Conservation (phyloP, 108 stramenopile species). For the Halocafeteria seosinensis region DNA sequence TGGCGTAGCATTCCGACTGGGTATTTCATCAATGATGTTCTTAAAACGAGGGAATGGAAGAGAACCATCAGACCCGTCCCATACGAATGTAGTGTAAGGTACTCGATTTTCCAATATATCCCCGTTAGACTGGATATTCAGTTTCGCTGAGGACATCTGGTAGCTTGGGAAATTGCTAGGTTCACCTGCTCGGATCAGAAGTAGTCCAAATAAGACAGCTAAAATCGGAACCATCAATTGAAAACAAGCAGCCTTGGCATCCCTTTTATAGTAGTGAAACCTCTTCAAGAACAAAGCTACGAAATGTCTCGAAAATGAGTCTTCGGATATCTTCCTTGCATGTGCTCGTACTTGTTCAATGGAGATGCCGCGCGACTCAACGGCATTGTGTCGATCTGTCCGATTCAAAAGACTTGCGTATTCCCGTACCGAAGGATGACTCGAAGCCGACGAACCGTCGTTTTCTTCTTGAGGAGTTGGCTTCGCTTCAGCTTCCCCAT, state of each 20-base stretch:
- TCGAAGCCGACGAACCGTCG: no score
- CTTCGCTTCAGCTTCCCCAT: no score
- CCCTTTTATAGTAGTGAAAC: slow-evolving; percentile 20
- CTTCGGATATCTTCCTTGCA: not conserved
- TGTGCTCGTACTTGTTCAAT: no score
- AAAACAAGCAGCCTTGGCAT: slow-evolving; percentile 29
- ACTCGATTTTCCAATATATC: not conserved
- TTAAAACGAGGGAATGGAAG: no score
- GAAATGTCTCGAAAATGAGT: slow-evolving; percentile 25
- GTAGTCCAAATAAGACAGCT: slow-evolving; percentile 34
- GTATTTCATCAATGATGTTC: no score
- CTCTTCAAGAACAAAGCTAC: slow-evolving; percentile 38
- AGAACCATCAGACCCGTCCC: no score
- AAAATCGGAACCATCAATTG: slow-evolving; percentile 39
- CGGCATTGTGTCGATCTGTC: no score
- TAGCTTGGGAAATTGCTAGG: not conserved
- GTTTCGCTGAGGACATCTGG: not conserved
- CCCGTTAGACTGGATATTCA: not conserved
- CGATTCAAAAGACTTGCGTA: no score
- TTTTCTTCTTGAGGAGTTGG: no score
- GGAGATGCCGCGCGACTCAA: no score
- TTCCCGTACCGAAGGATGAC: no score
- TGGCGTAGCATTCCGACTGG: no score
- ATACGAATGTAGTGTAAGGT: not conserved
- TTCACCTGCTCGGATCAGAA: slow-evolving; percentile 11